Evolutionary conservation across 176 grass and related monocot genomes (phyloP), one percentile per base, ranked within the genome.

Genomic region (Aegilops umbellulata): DNA sequence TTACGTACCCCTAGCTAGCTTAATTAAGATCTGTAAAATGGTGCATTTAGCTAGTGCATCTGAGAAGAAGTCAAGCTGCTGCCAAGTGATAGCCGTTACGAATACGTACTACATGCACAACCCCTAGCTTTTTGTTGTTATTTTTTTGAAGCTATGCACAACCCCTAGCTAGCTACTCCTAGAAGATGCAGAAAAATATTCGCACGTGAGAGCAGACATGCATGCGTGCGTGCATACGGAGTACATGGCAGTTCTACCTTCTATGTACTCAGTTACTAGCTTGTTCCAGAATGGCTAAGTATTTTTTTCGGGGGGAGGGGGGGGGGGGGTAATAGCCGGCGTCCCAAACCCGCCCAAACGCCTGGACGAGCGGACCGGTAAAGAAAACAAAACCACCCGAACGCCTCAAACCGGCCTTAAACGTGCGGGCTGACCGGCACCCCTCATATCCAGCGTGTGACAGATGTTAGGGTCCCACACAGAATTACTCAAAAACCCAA

Each of bases 191-290:
- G 25, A 44, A 0, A 46, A 46, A 14, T 44, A 73, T 73, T 44
- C 69, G 69, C 69, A 73, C 69, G 69, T 73, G 69, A 44, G 38
- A 73, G 69, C 38, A 42, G 38, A 12, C 69, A 38, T 73, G 22
- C 60, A 24, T 24, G 34, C 19, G 23, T 70, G 20, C 10, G 3
- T 39, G 35, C 35, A 36, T 36, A 42, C 2, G 42, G 42, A 44
- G 42, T 51, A 51, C 47, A 51, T 16, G 46, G 46, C 46, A 15
- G 46, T 2, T 49, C 1, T 47, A 42, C 39, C 11, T 1, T 15
- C 3, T 14, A 10, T 1, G 39, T 47, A 47, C 44, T 15, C 44
- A 47, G 44, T 3, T 47, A 14, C 8, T 2, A 11, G 46, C 46
- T 49, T 15, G 15, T 0, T 51, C 3, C 9, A n/a, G 7, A 9